A percentile compares a stretch with the other conserved stretches of the same genome.
phyloP scores from a whole-genome alignment of 2,329 filamentous ascomycete genomes.

The Cercospora sesami region DNA sequence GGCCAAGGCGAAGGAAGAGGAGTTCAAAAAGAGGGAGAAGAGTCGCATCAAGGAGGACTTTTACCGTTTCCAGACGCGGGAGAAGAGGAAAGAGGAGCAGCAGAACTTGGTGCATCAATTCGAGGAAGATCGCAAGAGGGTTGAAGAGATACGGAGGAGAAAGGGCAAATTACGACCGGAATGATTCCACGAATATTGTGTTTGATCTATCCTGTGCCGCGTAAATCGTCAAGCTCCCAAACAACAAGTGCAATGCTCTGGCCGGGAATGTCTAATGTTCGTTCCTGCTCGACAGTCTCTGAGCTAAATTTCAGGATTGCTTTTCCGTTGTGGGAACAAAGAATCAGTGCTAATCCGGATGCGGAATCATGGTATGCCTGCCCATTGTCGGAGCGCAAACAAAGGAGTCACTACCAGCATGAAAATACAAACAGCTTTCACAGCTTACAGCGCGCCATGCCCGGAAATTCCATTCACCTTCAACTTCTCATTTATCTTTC shows the following conservation, averaged over 20 bases:
- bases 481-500: too few species aligned
- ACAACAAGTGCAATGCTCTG: neutral
- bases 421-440: too few species aligned
- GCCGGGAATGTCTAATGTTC: too few species aligned
- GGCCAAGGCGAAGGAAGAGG: slow-evolving; percentile 61
- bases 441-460: too few species aligned
- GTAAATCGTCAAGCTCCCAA: neutral
- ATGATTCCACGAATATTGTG: slow-evolving; percentile 1
- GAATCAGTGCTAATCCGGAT: too few species aligned
- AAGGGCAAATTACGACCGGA: slow-evolving; percentile 31
- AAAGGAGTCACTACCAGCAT: too few species aligned
- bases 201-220: neutral
- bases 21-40: slow-evolving; percentile 62
- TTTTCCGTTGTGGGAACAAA: too few species aligned
- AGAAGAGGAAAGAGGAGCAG: slow-evolving; percentile 75
- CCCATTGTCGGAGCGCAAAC: too few species aligned
- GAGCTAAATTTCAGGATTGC: too few species aligned
- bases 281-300: too few species aligned
- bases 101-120: slow-evolving; percentile 68
- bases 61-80: slow-evolving; percentile 79
- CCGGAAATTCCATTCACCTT: too few species aligned
- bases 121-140: slow-evolving; percentile 47
- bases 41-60: slow-evolving; percentile 68
- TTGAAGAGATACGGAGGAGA: slow-evolving; percentile 31
- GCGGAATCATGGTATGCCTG: too few species aligned